Conservation (phyloP, 1,284 basidiomycete species). For the Cryptococcus sp. region DNA sequence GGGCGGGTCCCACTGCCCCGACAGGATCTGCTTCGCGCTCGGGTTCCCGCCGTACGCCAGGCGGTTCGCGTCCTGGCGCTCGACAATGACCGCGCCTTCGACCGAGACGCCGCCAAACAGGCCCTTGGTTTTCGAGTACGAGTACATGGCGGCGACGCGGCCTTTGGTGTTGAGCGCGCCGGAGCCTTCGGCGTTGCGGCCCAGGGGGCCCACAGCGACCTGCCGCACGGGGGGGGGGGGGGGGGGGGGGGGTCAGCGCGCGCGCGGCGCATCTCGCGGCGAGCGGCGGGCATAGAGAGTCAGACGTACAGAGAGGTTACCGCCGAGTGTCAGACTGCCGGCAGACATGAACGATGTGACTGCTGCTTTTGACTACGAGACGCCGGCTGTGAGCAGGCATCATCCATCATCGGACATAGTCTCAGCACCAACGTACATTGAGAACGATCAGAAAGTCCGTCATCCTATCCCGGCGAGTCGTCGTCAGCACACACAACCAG, state of each 20-base stretch:
- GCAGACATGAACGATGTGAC: constrained; percentile 91
- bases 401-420: no score
- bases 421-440: constrained; percentile 61
- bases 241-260: no score
- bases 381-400: constrained; percentile 1
- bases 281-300: neutral
- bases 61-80: constrained; percentile 85
- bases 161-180: constrained; percentile 83
- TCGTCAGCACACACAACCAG: constrained; percentile 71
- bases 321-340: constrained; percentile 85
- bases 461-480: constrained; percentile 55
- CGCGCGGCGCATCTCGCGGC: neutral
- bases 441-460: constrained; percentile 94
- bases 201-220: constrained; percentile 86
- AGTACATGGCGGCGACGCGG: constrained; percentile 92
- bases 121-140: constrained; percentile 91
- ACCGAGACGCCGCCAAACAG: constrained; percentile 76
- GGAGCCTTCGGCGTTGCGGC: constrained; percentile 88
- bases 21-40: constrained; percentile 72
- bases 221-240: no score
- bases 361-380: constrained; percentile 48
- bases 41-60: constrained; percentile 73
- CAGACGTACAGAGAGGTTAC: constrained; percentile 68
- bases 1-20: constrained; percentile 69
- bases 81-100: constrained; percentile 91